Base-by-base conservation (phyloP, 176 grass and related monocot genomes). In the Carex pumila region DNA sequence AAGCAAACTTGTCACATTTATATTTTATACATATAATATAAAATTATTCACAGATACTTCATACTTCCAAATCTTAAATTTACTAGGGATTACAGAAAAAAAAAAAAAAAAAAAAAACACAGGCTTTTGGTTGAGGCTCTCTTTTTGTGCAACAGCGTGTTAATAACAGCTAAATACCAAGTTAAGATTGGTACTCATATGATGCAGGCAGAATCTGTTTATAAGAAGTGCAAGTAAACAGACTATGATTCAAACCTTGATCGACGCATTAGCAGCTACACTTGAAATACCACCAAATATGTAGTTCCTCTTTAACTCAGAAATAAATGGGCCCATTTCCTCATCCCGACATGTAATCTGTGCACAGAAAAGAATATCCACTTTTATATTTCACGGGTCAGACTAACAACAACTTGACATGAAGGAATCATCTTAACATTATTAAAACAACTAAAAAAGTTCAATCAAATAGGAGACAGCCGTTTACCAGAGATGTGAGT, bases 281-380 rank as follows among this genome's bases (percentile, higher is more conserved):
- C 88, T 98, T 87, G 85, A 95, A 82, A 98, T 95, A 64, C 96
- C 92, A 86, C 96, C 91, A 90, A 95, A 98, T 83, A 98, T 87
- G 32, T 95, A 95, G 72, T 93, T 95, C 85, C 96, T 98, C 79
- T 95, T 95, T 36, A 88, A 83, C 72, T 98, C 91, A 32, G 89
- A 84, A 82, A 98, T 79, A 71, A 90, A 98, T 53, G 96, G 92
- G 59, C 89, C 91, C 88, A 98, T 90, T 95, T 95, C 93, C 90
- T 98, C 96, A 36, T 93, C 96, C n/a, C 93, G 83, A 66, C 96
- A 89, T 56, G 87, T 86, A 80, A 98, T 98, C 96, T 95, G 85
- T 49, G 65, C 36, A 54, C 2, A 73, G 83, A 86, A 78, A 72
- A 79, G 47, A 45, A 75, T 22, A 83, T 7, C 5, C 50, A 56